A percentile compares a stretch with the other conserved stretches of the same genome.
Evolutionary conservation across 2,329 filamentous ascomycete genomes (phyloP).

Genomic region (Calycina herbarum): DNA sequence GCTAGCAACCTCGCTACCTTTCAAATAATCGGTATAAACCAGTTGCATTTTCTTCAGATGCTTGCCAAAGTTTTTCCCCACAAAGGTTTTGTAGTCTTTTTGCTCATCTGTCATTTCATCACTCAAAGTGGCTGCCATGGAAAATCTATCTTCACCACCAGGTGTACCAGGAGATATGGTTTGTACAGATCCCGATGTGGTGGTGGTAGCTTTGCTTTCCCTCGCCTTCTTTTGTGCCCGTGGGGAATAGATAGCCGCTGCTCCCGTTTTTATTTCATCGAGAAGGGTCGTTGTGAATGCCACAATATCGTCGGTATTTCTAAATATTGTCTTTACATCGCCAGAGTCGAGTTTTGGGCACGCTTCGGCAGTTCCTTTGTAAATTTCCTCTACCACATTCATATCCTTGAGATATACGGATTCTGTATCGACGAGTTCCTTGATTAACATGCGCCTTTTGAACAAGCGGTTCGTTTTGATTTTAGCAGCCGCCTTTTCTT

Average conservation of each 20-base stretch:
- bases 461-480: slow-evolving; percentile 71
- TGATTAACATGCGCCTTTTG: slow-evolving; percentile 81
- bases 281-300: slow-evolving; percentile 81
- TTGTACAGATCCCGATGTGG: slow-evolving; percentile 10
- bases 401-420: slow-evolving; percentile 89
- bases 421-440: slow-evolving; percentile 92
- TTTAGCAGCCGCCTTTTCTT: slow-evolving; percentile 46
- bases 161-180: slow-evolving; percentile 17
- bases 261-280: slow-evolving; percentile 76
- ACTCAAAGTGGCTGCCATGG: slow-evolving; percentile 28
- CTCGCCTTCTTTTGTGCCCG: slow-evolving; percentile 41
- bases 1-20: slow-evolving; percentile 62
- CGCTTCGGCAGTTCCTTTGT: slow-evolving; percentile 86
- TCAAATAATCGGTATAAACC: slow-evolving; percentile 61
- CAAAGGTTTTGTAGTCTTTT: slow-evolving; percentile 35
- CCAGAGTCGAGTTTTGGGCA: slow-evolving; percentile 77
- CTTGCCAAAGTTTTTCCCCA: slow-evolving; percentile 35
- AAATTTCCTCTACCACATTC: slow-evolving; percentile 97
- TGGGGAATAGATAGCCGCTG: slow-evolving; percentile 75
- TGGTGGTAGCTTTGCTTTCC: slow-evolving; percentile 34
- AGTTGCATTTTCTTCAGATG: slow-evolving; percentile 62
- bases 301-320: slow-evolving; percentile 89
- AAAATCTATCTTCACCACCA: slow-evolving; percentile 26
- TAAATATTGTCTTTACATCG: slow-evolving; percentile 87
- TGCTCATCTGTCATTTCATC: slow-evolving; percentile 31